Evolutionary conservation across 352 stramenopile genomes (phyloP), one percentile per base, ranked within the genome.

Genomic region (Globisporangium alternatum): DNA sequence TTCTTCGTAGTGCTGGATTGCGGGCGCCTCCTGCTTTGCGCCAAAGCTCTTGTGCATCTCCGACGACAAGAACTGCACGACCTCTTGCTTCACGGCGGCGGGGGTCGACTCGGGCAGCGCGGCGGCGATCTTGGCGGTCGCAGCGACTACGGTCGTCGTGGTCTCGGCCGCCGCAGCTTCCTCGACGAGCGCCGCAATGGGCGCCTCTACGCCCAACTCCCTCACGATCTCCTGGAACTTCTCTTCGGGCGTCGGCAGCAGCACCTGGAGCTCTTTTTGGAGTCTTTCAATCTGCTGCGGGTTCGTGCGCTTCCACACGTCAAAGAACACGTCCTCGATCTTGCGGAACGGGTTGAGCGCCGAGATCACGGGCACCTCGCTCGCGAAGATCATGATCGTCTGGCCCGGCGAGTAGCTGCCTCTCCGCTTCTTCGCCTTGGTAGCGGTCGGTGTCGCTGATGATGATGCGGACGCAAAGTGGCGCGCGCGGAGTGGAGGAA

Each of bases 1-100:
- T 31, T 79, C 31, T 61, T 94, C 74, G 68, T 93, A 95, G 60
- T 88, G 72, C 47, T 77, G 57, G 45, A 95, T 89, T 5, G 85
- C 85, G 15, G 78, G 79, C 1, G 68, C 61, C 70, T 95, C 87
- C 30, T 90, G 75, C 49, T 76, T 78, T 1, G 74, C 52, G 13
- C 87, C 87, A 57, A 95, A 95, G 37, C 67, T 64, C 69, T 90
- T 92, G 71, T 95, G 76, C 79, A 95, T 91, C 22, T 86, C 78
- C 1, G 85, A 93, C 21, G 78, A 74, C 33, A 94, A 72, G 41
- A 88, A 84, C 64, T 93, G 81, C 51, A 89, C 80, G 33, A 95
- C 78, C 43, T 93, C 80, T 6, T 77, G 58, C 62, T 88, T 87
- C 4, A 91, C 69, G 2, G 68, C 66, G 15, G 41, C 56, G 2